Percentiles rank a stretch among this genome's conserved stretches.
Conservation (phyloP, 2,329 filamentous ascomycete species). For the Byssochlamys sp. region DNA sequence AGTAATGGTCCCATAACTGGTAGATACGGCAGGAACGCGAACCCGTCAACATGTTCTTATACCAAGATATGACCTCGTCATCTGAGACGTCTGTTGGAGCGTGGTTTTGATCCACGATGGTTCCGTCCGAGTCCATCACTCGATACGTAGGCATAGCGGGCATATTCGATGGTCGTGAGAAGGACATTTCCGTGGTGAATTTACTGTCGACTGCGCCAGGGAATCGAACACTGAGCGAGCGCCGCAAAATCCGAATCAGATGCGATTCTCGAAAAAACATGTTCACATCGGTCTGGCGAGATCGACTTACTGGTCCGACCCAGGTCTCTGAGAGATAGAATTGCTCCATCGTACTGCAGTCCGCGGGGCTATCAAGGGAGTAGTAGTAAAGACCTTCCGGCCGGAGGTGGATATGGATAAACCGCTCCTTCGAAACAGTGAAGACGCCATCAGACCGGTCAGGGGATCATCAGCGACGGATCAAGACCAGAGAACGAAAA, state of each 20-base stretch:
- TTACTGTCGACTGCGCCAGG: conserved; percentile 91
- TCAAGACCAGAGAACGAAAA: conserved; percentile 2
- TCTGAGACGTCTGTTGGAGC: conserved; percentile 55
- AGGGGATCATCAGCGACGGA: conserved; percentile 1
- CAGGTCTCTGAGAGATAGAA: conserved; percentile 49
- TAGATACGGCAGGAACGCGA: conserved; percentile 7
- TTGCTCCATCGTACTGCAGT: conserved; percentile 38
- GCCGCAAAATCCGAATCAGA: too few species aligned
- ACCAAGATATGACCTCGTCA: conserved; percentile 52
- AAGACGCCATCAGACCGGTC: conserved; percentile 11
- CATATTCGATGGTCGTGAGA: conserved; percentile 62
- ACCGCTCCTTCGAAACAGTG: conserved; percentile 8
- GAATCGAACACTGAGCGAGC: conserved; percentile 51
- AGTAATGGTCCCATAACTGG: conserved; percentile 2
- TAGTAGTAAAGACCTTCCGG: conserved; percentile 1
- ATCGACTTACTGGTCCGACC: conserved; percentile 47
- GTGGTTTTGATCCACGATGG: conserved; percentile 65
- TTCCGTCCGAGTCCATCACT: conserved; percentile 78
- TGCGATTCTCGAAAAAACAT: too few species aligned
- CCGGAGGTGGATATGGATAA: conserved; percentile 6
- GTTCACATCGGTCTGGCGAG: too few species aligned
- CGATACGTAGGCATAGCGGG: conserved; percentile 82
- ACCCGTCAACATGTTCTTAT: conserved; percentile 56
- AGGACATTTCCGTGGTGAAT: conserved; percentile 72
- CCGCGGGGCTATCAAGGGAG: conserved; percentile 4